Evolutionary conservation across 2,329 filamentous ascomycete species (phyloP).

Genomic region (Aspergillus cejpii): DNA sequence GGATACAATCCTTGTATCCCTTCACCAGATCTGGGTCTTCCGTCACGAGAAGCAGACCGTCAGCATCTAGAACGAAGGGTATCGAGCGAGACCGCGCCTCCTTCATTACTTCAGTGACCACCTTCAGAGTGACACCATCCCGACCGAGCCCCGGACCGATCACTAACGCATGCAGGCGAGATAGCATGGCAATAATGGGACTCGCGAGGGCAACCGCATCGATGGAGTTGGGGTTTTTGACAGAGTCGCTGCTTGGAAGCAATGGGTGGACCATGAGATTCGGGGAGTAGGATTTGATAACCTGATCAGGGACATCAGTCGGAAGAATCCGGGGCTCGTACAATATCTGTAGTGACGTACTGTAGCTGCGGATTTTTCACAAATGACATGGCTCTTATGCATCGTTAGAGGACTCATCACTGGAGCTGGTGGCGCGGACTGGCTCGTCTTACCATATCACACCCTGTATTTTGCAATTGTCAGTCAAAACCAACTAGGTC

Average conservation of each 20-base stretch:
- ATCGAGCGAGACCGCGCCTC: conserved; percentile 65
- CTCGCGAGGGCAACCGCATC: conserved; percentile 56
- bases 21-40: conserved; percentile 67
- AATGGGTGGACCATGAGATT: conserved; percentile 98
- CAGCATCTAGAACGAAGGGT: conserved; percentile 84
- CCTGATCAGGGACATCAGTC: conserved; percentile 36
- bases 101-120: conserved; percentile 68
- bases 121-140: conserved; percentile 83
- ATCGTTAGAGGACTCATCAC: conserved; percentile 12
- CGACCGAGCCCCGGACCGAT: conserved; percentile 88
- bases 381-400: conserved; percentile 74
- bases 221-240: conserved; percentile 44
- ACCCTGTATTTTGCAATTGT: conserved; percentile 37
- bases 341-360: conserved; percentile 20
- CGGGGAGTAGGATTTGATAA: conserved; percentile 96
- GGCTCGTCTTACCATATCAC: conserved; percentile 66
- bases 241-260: conserved; percentile 67
- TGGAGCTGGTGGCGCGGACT: not conserved
- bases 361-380: conserved; percentile 74
- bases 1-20: conserved; percentile 74
- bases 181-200: conserved; percentile 69
- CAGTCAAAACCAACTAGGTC: conserved; percentile 1
- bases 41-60: conserved; percentile 74
- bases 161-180: conserved; percentile 84
- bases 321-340: not conserved